These are phyloP conservation scores for Pyrenochaeta sp. DNA, from an alignment of 2,329 filamentous ascomycete genomes.

Conservation along the genomic window DNA sequence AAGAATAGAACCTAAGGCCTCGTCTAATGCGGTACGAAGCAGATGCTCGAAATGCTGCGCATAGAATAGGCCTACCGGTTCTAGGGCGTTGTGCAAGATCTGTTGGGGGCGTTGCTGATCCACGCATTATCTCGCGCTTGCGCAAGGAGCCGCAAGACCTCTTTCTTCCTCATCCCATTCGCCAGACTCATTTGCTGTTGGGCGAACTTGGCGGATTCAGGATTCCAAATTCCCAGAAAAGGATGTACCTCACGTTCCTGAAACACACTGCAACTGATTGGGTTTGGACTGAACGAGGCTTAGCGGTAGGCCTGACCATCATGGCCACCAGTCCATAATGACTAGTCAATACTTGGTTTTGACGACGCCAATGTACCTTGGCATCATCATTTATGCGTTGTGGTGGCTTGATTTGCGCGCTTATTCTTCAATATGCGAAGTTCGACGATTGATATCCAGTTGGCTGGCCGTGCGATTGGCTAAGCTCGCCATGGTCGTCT, in stretches of 20 bases:
- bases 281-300: not conserved
- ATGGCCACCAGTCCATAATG: not conserved
- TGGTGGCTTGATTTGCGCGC: not conserved
- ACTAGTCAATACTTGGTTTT: not conserved
- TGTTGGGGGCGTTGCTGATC: not conserved
- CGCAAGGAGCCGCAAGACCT: not conserved
- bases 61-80: not conserved
- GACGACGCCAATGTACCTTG: not conserved
- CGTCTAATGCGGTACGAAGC: not conserved
- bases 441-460: not conserved
- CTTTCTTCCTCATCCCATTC: not conserved
- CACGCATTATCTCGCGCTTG: not conserved
- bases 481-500: not conserved
- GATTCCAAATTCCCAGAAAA: not conserved
- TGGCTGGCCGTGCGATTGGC: not conserved
- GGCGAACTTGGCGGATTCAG: not conserved
- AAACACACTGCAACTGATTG: conserved; percentile 2
- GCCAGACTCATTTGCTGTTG: not conserved
- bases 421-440: not conserved
- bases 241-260: not conserved
- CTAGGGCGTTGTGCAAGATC: not conserved
- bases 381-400: not conserved
- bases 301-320: conserved; percentile 4
- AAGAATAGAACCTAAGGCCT: not conserved
- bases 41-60: not conserved